phyloP scores from a whole-genome alignment of 2,329 filamentous ascomycete genomes.

The Thielaviopsis populi region DNA sequence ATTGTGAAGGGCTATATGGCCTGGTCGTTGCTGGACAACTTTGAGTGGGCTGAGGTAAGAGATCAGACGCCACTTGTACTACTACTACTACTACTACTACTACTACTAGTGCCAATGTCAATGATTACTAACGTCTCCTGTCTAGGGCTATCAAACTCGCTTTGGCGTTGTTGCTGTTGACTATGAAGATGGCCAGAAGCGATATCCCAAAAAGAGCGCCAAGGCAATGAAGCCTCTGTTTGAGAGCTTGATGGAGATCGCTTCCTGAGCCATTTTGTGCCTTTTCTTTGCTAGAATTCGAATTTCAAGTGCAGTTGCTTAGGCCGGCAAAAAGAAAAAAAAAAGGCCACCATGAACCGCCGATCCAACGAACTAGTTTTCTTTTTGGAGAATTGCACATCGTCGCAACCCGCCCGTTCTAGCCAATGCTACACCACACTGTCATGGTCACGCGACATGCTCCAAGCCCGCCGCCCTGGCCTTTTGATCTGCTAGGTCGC shows the following conservation, averaged over 20 bases:
- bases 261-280: not conserved
- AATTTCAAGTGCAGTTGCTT: not conserved
- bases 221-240: slow-evolving; percentile 56
- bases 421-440: not conserved
- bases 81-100: no score
- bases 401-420: not conserved
- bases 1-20: slow-evolving; percentile 69
- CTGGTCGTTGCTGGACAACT: slow-evolving; percentile 83
- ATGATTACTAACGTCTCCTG: slow-evolving; percentile 82
- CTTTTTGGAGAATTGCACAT: not conserved
- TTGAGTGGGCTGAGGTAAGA: slow-evolving; percentile 63
- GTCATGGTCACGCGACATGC: slow-evolving; percentile 22
- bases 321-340: not conserved
- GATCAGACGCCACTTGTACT: slow-evolving; percentile 27
- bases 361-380: not conserved
- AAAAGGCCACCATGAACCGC: not conserved
- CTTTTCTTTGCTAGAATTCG: not conserved
- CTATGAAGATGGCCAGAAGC: slow-evolving; percentile 63
- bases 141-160: slow-evolving; percentile 58
- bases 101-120: slow-evolving; percentile 33
- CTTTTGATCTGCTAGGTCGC: slow-evolving; percentile 35
- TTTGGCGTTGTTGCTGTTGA: slow-evolving; percentile 78
- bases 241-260: slow-evolving; percentile 52
- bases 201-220: slow-evolving; percentile 74
- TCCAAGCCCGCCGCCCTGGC: slow-evolving; percentile 27